These are phyloP conservation scores for Camellia oleifera DNA, from an alignment of 179 eudicot species.

Conservation along the genomic window DNA sequence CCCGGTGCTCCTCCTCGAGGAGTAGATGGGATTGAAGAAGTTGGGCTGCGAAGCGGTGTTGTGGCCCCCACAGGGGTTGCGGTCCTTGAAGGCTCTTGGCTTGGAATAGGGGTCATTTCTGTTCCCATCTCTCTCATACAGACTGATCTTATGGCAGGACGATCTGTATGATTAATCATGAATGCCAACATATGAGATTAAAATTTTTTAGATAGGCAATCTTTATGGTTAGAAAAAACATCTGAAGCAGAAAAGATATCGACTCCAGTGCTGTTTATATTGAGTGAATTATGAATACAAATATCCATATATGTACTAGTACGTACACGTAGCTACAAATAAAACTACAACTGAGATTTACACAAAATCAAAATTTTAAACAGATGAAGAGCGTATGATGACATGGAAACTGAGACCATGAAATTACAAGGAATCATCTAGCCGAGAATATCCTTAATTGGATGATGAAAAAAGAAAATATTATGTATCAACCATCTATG, in stretches of 20 bases:
- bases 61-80: conserved; percentile 76
- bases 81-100: conserved; percentile 91
- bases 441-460: neutral
- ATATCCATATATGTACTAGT: neutral
- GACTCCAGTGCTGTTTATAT: neutral
- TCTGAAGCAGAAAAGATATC: conserved; percentile 1
- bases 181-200: neutral
- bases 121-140: conserved; percentile 99
- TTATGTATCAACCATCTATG: neutral
- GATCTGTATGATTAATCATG: conserved; percentile 27
- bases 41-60: conserved; percentile 83
- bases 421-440: neutral
- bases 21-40: conserved; percentile 80
- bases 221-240: neutral
- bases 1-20: conserved; percentile 62
- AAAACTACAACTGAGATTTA: neutral
- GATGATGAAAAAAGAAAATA: neutral
- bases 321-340: neutral
- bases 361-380: neutral
- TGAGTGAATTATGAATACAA: neutral
- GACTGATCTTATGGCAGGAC: conserved; percentile 62
- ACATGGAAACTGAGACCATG: neutral
- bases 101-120: conserved; percentile 91
- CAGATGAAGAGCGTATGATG: neutral
- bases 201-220: neutral